These are phyloP conservation scores for Suillus brevipes DNA, from an alignment of 768 basidiomycete genomes.

Conservation along the genomic window DNA sequence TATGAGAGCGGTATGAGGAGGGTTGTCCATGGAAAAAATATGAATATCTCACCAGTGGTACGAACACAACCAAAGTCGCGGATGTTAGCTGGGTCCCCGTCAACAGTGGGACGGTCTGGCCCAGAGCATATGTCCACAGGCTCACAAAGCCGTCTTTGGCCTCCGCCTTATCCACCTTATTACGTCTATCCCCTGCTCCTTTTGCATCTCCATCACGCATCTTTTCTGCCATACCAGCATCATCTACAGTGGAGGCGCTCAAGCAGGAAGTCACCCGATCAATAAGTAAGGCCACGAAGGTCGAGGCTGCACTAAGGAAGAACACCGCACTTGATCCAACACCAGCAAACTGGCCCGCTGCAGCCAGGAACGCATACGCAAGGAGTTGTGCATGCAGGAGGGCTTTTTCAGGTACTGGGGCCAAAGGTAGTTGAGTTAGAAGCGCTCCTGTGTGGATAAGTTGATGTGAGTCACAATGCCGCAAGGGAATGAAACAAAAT, in stretches of 20 bases:
- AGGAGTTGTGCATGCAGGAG: conserved; percentile 63
- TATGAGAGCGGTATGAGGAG: conserved; percentile 26
- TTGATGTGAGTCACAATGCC: not conserved
- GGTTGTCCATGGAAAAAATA: not conserved
- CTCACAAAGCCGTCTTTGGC: conserved; percentile 40
- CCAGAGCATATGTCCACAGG: conserved; percentile 64
- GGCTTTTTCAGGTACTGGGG: conserved; percentile 18
- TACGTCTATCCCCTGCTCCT: not conserved
- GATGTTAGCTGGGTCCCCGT: conserved; percentile 57
- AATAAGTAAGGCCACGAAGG: conserved; percentile 56
- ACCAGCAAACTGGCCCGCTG: conserved; percentile 59
- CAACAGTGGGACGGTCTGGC: conserved; percentile 53
- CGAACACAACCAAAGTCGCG: conserved; percentile 81
- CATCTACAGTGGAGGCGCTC: conserved; percentile 20
- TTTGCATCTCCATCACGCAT: conserved; percentile 5
- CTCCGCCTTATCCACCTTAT: not conserved
- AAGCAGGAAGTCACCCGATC: conserved; percentile 42
- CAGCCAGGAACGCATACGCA: conserved; percentile 54
- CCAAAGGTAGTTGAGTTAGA: conserved; percentile 57
- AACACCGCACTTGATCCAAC: conserved; percentile 79
- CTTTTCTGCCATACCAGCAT: not conserved
- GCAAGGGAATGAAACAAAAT: not conserved
- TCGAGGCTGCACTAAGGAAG: conserved; percentile 59
- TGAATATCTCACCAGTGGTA: conserved; percentile 66
- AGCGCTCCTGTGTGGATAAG: conserved; percentile 51